Evolutionary conservation across 352 stramenopile species (phyloP).

Genomic region (Elongisporangium anandrum): DNA sequence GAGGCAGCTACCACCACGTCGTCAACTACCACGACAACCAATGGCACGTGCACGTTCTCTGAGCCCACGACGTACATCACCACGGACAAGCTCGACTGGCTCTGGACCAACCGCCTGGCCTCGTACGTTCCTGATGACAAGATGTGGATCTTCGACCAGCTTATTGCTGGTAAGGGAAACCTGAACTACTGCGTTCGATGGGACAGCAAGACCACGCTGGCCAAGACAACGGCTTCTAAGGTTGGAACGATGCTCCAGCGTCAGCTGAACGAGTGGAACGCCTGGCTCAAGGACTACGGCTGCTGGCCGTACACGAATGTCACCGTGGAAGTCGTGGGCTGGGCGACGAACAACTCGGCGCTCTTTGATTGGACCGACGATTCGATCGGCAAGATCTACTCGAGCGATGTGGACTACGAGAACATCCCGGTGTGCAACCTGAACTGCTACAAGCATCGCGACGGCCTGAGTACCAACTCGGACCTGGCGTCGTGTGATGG

Average conservation of each 20-base stretch:
- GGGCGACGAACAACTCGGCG: slow-evolving; percentile 10
- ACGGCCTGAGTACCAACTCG: slow-evolving; percentile 7
- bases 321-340: slow-evolving; percentile 19
- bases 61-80: too few relatives aligned
- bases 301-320: slow-evolving; percentile 17
- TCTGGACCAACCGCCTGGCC: too few relatives aligned
- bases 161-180: slow-evolving; percentile 32
- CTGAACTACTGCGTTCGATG: slow-evolving; percentile 46
- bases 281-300: slow-evolving; percentile 17
- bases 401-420: slow-evolving; percentile 5
- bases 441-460: slow-evolving; percentile 15
- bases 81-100: too few relatives aligned
- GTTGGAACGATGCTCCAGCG: slow-evolving; percentile 4
- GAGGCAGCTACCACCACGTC: too few relatives aligned
- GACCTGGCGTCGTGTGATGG: too few relatives aligned
- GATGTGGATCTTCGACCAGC: slow-evolving; percentile 33
- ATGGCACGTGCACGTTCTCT: too few relatives aligned
- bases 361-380: slow-evolving; percentile 15
- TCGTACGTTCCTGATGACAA: too few relatives aligned
- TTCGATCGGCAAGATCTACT: slow-evolving; percentile 11
- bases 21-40: too few relatives aligned
- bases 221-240: slow-evolving; percentile 10
- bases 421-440: slow-evolving; percentile 8
- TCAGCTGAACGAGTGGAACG: slow-evolving; percentile 20
- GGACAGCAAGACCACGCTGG: slow-evolving; percentile 33